These are phyloP conservation scores for Dissoconium aciculare DNA, from an alignment of 2,329 filamentous ascomycete species.

Conservation along the genomic window DNA sequence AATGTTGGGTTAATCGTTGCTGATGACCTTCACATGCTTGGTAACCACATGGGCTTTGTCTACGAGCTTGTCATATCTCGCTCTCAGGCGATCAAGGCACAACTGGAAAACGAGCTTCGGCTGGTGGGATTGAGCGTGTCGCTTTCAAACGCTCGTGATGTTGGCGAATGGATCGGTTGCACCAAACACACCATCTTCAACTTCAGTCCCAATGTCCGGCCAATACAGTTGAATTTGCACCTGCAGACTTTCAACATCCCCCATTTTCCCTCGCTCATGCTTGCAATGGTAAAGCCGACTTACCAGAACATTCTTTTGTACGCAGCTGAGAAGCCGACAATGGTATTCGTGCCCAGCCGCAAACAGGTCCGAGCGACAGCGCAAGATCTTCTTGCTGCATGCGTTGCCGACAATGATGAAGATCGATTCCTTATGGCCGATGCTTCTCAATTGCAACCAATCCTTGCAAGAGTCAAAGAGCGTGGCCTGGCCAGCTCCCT, in stretches of 20 bases:
- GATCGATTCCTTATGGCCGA: conserved; percentile 85
- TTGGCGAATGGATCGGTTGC: conserved; percentile 95
- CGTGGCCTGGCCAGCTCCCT: conserved; percentile 75
- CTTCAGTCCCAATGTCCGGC: conserved; percentile 83
- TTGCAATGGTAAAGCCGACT: conserved; percentile 92
- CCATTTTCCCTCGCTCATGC: conserved; percentile 94
- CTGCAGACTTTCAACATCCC: conserved; percentile 92
- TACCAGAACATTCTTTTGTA: conserved; percentile 80
- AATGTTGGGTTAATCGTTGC: conserved; percentile 82
- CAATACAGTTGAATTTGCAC: conserved; percentile 80
- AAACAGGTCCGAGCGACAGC: conserved; percentile 86
- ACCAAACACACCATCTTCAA: conserved; percentile 98
- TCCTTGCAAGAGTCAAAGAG: conserved; percentile 74
- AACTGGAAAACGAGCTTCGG: conserved; percentile 70
- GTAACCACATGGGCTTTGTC: conserved; percentile 69
- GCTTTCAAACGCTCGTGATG: conserved; percentile 78
- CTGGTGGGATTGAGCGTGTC: conserved; percentile 86
- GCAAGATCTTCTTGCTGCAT: conserved; percentile 74
- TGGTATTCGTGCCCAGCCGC: conserved; percentile 82
- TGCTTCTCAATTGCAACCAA: conserved; percentile 62
- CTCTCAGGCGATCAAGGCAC: conserved; percentile 88
- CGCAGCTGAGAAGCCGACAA: conserved; percentile 67
- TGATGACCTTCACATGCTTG: conserved; percentile 87
- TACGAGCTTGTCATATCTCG: conserved; percentile 97
- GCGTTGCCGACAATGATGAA: conserved; percentile 76